phyloP scores from a whole-genome alignment of 2,329 filamentous ascomycete genomes.

The Ramularia endophylla region DNA sequence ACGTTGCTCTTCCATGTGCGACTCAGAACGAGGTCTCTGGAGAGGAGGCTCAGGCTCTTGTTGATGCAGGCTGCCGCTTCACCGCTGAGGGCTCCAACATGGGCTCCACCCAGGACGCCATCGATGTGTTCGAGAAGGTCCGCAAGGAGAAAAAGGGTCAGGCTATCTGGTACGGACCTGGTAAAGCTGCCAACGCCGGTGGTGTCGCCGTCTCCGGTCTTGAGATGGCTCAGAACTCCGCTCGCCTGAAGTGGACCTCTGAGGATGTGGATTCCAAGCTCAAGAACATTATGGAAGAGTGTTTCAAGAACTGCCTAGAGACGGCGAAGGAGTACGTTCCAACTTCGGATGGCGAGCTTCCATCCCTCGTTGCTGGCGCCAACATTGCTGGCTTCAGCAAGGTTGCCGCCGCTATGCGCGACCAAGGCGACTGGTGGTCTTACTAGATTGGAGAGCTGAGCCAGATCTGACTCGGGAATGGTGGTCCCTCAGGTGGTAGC shows the following conservation, averaged over 20 bases:
- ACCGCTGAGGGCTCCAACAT: conserved; percentile 98
- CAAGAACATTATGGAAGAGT: conserved; percentile 89
- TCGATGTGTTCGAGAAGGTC: conserved; percentile 81
- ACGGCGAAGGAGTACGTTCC: conserved; percentile 87
- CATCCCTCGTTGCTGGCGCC: conserved; percentile 83
- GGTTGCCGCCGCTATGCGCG: conserved; percentile 88
- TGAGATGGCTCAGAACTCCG: conserved; percentile 98
- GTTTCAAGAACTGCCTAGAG: conserved; percentile 81
- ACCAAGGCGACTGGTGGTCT: conserved; percentile 89
- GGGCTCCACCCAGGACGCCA: conserved; percentile 94
- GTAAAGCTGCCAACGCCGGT: conserved; percentile 88
- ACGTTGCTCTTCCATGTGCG: conserved; percentile 85
- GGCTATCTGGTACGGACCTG: conserved; percentile 92
- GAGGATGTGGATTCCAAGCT: conserved; percentile 86
- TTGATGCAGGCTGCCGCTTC: conserved; percentile 70
- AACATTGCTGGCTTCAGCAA: conserved; percentile 99
- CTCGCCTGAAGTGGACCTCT: conserved; percentile 74
- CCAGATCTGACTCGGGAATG: too few species aligned
- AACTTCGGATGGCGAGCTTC: conserved; percentile 70
- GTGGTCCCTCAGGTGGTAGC: too few species aligned
- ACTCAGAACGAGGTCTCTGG: conserved; percentile 97
- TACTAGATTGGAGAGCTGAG: conserved; percentile 9
- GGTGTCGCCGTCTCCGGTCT: conserved; percentile 96
- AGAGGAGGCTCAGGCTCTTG: conserved; percentile 79
- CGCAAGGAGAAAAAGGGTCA: conserved; percentile 62